phyloP scores from a whole-genome alignment of 1,284 basidiomycete genomes.

The Chondrostereum purpureum region DNA sequence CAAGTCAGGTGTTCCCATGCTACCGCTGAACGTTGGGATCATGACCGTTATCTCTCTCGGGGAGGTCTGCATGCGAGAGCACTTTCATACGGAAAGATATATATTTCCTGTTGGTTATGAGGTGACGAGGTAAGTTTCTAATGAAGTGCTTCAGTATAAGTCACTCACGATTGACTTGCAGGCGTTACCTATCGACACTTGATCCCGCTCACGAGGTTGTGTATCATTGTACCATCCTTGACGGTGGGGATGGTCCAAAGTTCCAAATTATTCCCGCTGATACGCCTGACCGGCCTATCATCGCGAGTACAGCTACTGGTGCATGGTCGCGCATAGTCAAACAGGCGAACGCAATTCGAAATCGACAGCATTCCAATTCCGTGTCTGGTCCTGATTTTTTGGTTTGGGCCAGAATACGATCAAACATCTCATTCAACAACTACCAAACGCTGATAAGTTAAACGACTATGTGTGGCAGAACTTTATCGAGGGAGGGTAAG shows the following conservation, averaged over 20 bases:
- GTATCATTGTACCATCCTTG: slow-evolving; percentile 76
- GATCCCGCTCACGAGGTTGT: slow-evolving; percentile 60
- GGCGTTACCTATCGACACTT: slow-evolving; percentile 69
- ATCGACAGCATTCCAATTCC: slow-evolving; percentile 73
- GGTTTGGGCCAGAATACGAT: slow-evolving; percentile 79
- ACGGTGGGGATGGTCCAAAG: slow-evolving; percentile 74
- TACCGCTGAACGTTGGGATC: slow-evolving; percentile 74
- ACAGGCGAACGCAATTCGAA: slow-evolving; percentile 69
- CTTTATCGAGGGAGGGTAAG: slow-evolving; percentile 75
- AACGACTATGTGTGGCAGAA: slow-evolving; percentile 79
- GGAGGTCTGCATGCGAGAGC: slow-evolving; percentile 69
- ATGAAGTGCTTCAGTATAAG: slow-evolving; percentile 6
- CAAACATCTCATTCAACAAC: slow-evolving; percentile 77
- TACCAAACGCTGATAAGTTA: slow-evolving; percentile 60
- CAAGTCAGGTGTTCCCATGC: slow-evolving; percentile 54
- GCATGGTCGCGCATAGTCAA: slow-evolving; percentile 78
- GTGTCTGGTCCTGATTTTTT: slow-evolving; percentile 83
- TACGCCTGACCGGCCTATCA: slow-evolving; percentile 57
- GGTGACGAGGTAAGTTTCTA: slow-evolving; percentile 55
- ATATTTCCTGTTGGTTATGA: slow-evolving; percentile 82
- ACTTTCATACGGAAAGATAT: slow-evolving; percentile 78
- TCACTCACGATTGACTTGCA: slow-evolving; percentile 22
- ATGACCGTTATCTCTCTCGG: slow-evolving; percentile 73
- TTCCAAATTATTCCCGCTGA: slow-evolving; percentile 74
- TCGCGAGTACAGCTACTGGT: slow-evolving; percentile 76